Base-by-base conservation (phyloP, 2,329 filamentous ascomycete species). In the Dactylellina drechsleri region DNA sequence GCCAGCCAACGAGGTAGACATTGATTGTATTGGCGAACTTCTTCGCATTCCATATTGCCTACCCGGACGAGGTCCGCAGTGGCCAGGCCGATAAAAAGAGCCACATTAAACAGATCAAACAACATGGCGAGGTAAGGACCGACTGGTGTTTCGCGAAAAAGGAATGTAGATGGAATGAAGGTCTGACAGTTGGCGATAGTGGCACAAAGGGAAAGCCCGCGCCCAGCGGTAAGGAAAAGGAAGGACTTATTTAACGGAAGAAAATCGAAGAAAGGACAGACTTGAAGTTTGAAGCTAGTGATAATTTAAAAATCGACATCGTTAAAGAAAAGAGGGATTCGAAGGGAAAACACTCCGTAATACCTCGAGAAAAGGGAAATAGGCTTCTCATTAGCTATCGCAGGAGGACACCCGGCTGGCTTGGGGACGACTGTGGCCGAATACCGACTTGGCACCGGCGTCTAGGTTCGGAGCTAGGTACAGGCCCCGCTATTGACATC, bases 1-100 rank as follows among this genome's bases (percentile, higher is more conserved):
- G 52, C 50, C 12, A 66, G 50, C 15, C 41, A 13, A 15, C 62
- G 62, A n/a, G 62, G 62, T 40, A 66, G 62, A n/a, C 62, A 66
- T 31, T 66, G 62, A n/a, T 49, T 41, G 26, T 66, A 57, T 16
- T 47, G 45, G 16, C 52, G 36, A 18, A 57, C 40, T 12, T 49
- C 41, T 10, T 45, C 62, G 52, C 62, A 66, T 18, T 56, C 62
- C n/a, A 40, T 36, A 26, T 59, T 67, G 45, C 53, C 54, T 31
- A 59, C 45, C 4, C 53, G 45, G 2, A 67, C 54, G 23, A 59
- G 18, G 36, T 60, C 65, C n/a, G 54, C 65, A 10, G 45, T 15
- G 31, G 28, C 65, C 13, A 43, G 28, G 10, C 36, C 12, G 53
- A 66, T 20, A 16, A 56, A 56, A 41, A 66, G 31, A 45, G 20